Evolutionary conservation across 768 basidiomycete genomes (phyloP).

Genomic region (Psilocybe tampanensis): DNA sequence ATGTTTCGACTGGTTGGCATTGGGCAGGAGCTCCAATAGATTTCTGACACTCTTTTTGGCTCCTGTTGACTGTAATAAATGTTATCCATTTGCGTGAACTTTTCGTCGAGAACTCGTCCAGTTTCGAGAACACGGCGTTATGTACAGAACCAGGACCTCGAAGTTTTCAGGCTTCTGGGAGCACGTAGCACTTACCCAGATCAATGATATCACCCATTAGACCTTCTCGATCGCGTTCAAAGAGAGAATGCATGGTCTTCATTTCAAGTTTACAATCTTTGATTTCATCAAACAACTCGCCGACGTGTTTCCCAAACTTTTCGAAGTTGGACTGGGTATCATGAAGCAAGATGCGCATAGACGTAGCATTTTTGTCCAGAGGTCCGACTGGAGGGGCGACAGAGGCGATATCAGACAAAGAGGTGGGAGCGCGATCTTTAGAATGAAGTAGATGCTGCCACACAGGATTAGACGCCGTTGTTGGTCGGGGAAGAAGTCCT

Average conservation of each 20-base stretch:
- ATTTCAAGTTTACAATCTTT: constrained; percentile 58
- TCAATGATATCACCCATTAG: constrained; percentile 57
- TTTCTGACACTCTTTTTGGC: constrained; percentile 62
- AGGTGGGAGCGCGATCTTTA: constrained; percentile 32
- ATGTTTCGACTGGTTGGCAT: constrained; percentile 35
- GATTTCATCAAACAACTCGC: constrained; percentile 50
- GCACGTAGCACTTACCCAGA: constrained; percentile 43
- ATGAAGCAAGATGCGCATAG: constrained; percentile 71
- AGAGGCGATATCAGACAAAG: constrained; percentile 22
- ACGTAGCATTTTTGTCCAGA: constrained; percentile 66
- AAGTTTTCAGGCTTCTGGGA: background rate
- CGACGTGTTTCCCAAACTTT: constrained; percentile 60
- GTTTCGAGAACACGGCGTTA: background rate
- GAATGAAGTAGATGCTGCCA: constrained; percentile 63
- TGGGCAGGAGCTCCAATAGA: constrained; percentile 62
- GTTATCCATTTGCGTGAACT: too few relatives aligned
- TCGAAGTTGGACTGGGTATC: constrained; percentile 76
- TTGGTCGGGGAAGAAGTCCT: constrained; percentile 27
- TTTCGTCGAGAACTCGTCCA: too few relatives aligned
- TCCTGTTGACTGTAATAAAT: constrained; percentile 53
- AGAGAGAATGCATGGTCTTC: constrained; percentile 52
- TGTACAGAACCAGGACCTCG: constrained; percentile 14
- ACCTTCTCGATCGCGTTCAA: constrained; percentile 60
- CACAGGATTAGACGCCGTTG: constrained; percentile 38
- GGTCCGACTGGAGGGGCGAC: constrained; percentile 47